Conservation (phyloP, 805 yeast genomes). For the Tetrapisispora phaffii region DNA sequence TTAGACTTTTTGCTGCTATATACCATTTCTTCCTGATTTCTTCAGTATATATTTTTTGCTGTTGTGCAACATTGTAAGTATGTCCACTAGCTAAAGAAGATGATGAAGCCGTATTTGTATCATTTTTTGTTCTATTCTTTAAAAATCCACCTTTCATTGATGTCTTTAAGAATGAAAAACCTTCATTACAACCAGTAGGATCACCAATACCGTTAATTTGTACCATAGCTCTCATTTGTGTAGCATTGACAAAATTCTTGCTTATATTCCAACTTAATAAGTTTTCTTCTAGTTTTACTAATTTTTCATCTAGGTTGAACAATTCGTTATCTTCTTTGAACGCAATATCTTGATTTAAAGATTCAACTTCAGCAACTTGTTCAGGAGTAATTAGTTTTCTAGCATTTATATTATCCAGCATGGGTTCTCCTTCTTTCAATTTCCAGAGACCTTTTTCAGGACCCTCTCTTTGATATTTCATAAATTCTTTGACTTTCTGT, state of each 20-base stretch:
- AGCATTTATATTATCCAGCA: conserved; percentile 69
- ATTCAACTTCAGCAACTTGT: conserved; percentile 74
- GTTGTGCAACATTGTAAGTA: conserved; percentile 70
- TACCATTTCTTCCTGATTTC: conserved; percentile 88
- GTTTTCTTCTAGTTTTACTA: conserved; percentile 68
- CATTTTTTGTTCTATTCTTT: conserved; percentile 19
- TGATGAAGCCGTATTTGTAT: neutral
- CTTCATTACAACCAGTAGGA: conserved; percentile 85
- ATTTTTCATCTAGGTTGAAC: conserved; percentile 37
- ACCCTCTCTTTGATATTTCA: conserved; percentile 93
- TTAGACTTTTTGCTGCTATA: conserved; percentile 58
- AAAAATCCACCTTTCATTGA: conserved; percentile 92
- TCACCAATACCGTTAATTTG: conserved; percentile 93
- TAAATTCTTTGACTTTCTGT: conserved; percentile 89
- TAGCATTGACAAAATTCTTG: conserved; percentile 81
- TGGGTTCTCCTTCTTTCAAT: conserved; percentile 51
- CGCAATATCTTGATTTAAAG: conserved; percentile 92
- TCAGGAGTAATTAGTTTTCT: conserved; percentile 86
- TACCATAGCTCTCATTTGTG: conserved; percentile 94
- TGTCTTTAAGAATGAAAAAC: conserved; percentile 76
- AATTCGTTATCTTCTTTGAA: conserved; percentile 70
- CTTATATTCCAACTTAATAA: conserved; percentile 92
- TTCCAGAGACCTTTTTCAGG: conserved; percentile 95
- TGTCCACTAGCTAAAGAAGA: conserved; percentile 36
- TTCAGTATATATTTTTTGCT: conserved; percentile 85